phyloP scores from a whole-genome alignment of 2,329 filamentous ascomycete species.

The Aspergillus sclerotialis region DNA sequence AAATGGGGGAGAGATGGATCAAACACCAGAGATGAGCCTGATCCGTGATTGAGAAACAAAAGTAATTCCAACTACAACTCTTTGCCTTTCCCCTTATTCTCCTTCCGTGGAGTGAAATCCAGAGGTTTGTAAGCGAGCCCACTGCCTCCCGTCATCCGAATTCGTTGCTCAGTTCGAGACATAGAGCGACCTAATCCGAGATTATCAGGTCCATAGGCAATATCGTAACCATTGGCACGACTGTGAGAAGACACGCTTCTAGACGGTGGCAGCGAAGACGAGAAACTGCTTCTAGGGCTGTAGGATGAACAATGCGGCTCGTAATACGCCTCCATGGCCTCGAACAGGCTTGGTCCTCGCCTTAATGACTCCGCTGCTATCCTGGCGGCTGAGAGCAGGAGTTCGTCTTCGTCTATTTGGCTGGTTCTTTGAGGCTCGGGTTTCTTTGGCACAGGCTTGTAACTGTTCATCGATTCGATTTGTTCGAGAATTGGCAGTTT shows the following conservation, averaged over 20 bases:
- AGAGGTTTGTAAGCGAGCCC: constrained; percentile 37
- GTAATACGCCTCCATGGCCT: constrained; percentile 14
- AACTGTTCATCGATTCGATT: constrained; percentile 19
- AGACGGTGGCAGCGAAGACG: constrained; percentile 16
- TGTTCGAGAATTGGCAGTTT: constrained; percentile 30
- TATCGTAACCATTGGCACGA: constrained; percentile 32
- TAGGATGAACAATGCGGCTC: constrained; percentile 20
- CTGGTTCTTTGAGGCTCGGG: constrained; percentile 13
- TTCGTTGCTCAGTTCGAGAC: constrained; percentile 38
- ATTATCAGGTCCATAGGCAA: constrained; percentile 33
- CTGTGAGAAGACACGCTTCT: constrained; percentile 24
- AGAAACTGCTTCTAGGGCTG: constrained; percentile 19
- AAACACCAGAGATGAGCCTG: background rate
- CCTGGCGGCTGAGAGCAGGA: constrained; percentile 34
- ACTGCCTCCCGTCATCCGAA: constrained; percentile 35
- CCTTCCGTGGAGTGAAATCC: constrained; percentile 19
- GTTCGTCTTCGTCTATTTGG: constrained; percentile 35
- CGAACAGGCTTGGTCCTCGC: constrained; percentile 27
- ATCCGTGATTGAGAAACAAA: too few species aligned
- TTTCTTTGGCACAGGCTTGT: constrained; percentile 14
- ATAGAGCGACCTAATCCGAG: constrained; percentile 32
- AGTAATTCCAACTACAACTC: background rate
- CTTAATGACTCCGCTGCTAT: constrained; percentile 35
- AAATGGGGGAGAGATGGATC: too few species aligned
- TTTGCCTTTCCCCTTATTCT: constrained; percentile 9